Percentiles rank a stretch among this genome's conserved stretches.
Evolutionary conservation across 2,329 filamentous ascomycete genomes (phyloP).

Genomic region (Aspergillus pseudoterreus): DNA sequence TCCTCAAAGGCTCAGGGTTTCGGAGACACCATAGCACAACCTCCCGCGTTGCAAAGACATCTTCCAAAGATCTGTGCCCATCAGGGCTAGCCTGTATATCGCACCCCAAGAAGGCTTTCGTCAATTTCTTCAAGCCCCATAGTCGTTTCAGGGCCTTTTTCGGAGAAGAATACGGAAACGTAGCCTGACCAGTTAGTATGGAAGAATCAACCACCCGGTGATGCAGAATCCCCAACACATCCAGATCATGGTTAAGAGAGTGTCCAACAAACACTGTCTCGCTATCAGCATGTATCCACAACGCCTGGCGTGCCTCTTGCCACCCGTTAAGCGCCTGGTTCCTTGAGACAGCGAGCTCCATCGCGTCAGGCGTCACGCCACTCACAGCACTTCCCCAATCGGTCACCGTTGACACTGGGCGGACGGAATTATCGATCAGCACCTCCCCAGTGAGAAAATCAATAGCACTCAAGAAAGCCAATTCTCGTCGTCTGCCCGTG

Average conservation of each 20-base stretch:
- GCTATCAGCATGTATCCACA: conserved; percentile 42
- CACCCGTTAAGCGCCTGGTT: conserved; percentile 39
- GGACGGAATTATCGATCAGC: conserved; percentile 43
- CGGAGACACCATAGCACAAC: conserved; percentile 46
- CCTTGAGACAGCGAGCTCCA: conserved; percentile 27
- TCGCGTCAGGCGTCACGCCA: conserved; percentile 31
- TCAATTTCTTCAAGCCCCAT: conserved; percentile 38
- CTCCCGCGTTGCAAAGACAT: conserved; percentile 49
- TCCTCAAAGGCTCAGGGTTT: conserved; percentile 33
- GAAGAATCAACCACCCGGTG: conserved; percentile 43
- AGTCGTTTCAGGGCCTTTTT: conserved; percentile 1
- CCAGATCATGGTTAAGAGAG: conserved; percentile 44
- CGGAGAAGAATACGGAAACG: conserved; percentile 9
- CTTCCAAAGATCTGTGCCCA: conserved; percentile 49
- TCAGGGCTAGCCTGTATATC: conserved; percentile 31
- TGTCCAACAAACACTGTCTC: conserved; percentile 51
- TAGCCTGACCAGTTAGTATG: conserved; percentile 38
- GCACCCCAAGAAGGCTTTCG: conserved; percentile 32
- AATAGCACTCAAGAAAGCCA: conserved; percentile 39
- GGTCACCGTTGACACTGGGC: conserved; percentile 30
- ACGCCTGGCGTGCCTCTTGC: conserved; percentile 38
- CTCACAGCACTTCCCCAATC: conserved; percentile 41
- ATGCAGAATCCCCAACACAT: conserved; percentile 43
- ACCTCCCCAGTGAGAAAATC: conserved; percentile 48
- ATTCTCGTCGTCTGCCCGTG: conserved; percentile 21